Percentiles rank a stretch among this genome's conserved stretches.
Conservation (phyloP, 306 rosid genomes). For the Prinsepia uniflora region DNA sequence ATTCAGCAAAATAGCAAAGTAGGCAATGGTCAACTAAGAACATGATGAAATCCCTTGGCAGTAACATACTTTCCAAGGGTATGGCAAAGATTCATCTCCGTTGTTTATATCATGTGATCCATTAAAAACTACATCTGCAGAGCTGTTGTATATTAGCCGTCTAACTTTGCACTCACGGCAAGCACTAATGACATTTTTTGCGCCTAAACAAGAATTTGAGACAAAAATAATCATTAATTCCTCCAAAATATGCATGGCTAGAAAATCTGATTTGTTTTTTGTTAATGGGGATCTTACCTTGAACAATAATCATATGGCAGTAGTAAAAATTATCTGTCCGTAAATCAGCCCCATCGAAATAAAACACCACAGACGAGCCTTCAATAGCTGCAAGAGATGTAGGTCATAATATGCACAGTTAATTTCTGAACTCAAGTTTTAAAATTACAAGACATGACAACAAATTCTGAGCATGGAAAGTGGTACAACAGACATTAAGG, state of each 20-base stretch:
- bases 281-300: slow-evolving; percentile 44
- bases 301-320: slow-evolving; percentile 61
- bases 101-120: slow-evolving; percentile 49
- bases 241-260: slow-evolving; percentile 2
- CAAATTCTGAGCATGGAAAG: not conserved
- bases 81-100: slow-evolving; percentile 49
- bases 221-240: slow-evolving; percentile 20
- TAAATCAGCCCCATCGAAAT: slow-evolving; percentile 47
- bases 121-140: slow-evolving; percentile 75
- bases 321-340: slow-evolving; percentile 41
- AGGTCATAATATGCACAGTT: slow-evolving; percentile 14
- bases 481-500: not conserved
- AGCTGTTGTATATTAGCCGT: slow-evolving; percentile 70
- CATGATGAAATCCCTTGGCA: slow-evolving; percentile 17
- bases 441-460: not conserved
- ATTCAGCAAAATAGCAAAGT: slow-evolving; percentile 20
- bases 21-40: slow-evolving; percentile 16
- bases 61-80: slow-evolving; percentile 68
- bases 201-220: slow-evolving; percentile 52
- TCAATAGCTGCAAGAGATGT: slow-evolving; percentile 53
- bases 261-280: slow-evolving; percentile 1
- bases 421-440: slow-evolving; percentile 13
- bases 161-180: slow-evolving; percentile 77
- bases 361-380: slow-evolving; percentile 82
- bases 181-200: slow-evolving; percentile 75